Base-by-base conservation (phyloP, 1,284 basidiomycete genomes). In the Meripilus lineatus region DNA sequence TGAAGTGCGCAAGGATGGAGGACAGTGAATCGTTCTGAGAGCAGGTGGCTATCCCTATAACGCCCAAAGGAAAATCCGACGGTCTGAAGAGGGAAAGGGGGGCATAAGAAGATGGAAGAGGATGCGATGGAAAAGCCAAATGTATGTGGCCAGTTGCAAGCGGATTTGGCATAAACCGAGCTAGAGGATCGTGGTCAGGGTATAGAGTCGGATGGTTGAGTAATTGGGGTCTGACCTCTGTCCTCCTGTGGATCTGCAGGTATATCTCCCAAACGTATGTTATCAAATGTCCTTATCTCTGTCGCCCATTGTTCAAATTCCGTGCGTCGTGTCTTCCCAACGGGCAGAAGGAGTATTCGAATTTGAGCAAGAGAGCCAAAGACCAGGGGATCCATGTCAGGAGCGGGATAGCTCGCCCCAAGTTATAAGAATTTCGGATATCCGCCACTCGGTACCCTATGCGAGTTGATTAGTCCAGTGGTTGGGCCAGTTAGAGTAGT, bases 331-430 rank as follows among this genome's bases (percentile, higher is more conserved):
- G 91, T 87, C 17, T 75, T 65, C 33, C 88, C 88, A 10, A 92
- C 79, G 11, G 89, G 89, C 32, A 92, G 63, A 47, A 93, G 73
- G 28, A 93, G 72, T 42, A 93, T 75, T 47, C 74, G 77, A 52
- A 92, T 71, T 58, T 86, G 84, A 11, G 88, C 87, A 41, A 91
- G 72, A 35, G 88, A 88, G 20, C 81, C 84, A 57, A 89, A 90
- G 17, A 78, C 70, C 64, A 77, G 68, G 44, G 73, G 69, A 58
- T 87, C 83, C 84, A 88, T 88, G n/a, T n/a, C n/a, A n/a, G n/a
- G n/a, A n/a, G n/a, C n/a, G n/a, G n/a, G n/a, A n/a, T n/a, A n/a
- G n/a, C n/a, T n/a, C n/a, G n/a, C n/a, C n/a, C n/a, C n/a, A n/a
- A n/a, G n/a, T n/a, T n/a, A n/a, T n/a, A n/a, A n/a, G n/a, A n/a